Evolutionary conservation across 1,284 basidiomycete species (phyloP).

Genomic region (Thecaphora frezii): DNA sequence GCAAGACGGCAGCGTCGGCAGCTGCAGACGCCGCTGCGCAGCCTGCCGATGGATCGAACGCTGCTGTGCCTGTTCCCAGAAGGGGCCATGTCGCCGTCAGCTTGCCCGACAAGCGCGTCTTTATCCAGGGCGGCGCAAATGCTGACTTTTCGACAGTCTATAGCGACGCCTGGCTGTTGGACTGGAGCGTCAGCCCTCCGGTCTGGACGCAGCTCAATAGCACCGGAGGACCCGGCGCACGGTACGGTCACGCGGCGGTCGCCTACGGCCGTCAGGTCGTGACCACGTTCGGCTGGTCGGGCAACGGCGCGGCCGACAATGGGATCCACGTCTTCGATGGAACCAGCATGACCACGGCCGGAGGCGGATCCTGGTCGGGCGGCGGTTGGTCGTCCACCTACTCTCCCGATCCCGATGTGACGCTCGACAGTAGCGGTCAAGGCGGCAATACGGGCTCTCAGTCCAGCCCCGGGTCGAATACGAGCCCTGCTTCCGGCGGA

Average conservation of each 20-base stretch:
- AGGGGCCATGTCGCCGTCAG: slow-evolving; percentile 48
- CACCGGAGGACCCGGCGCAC: slow-evolving; percentile 31
- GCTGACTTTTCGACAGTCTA: slow-evolving; percentile 42
- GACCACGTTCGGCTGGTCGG: slow-evolving; percentile 44
- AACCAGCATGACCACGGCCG: slow-evolving; percentile 7
- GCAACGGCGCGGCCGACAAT: slow-evolving; percentile 35
- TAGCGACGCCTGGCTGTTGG: slow-evolving; percentile 52
- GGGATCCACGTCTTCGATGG: slow-evolving; percentile 40
- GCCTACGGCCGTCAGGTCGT: slow-evolving; percentile 43
- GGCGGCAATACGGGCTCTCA: background rate
- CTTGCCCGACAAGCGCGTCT: slow-evolving; percentile 41
- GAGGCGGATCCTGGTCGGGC: slow-evolving; percentile 31
- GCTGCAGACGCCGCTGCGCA: too few species aligned
- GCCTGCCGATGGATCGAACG: slow-evolving; percentile 2
- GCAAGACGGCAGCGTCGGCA: slow-evolving; percentile 10
- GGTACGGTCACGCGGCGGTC: slow-evolving; percentile 47
- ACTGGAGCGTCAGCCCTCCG: slow-evolving; percentile 45
- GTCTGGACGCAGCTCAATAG: slow-evolving; percentile 34
- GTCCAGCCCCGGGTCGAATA: slow-evolving; percentile 3
- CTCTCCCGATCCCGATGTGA: slow-evolving; percentile 36
- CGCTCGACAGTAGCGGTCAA: background rate
- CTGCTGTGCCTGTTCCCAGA: slow-evolving; percentile 31
- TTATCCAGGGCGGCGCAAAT: slow-evolving; percentile 49
- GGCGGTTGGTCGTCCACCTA: slow-evolving; percentile 41
- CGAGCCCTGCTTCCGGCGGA: slow-evolving; percentile 6